These are phyloP conservation scores for Protomyces pachydermus DNA, from an alignment of 1,139 yeast species.

Conservation along the genomic window DNA sequence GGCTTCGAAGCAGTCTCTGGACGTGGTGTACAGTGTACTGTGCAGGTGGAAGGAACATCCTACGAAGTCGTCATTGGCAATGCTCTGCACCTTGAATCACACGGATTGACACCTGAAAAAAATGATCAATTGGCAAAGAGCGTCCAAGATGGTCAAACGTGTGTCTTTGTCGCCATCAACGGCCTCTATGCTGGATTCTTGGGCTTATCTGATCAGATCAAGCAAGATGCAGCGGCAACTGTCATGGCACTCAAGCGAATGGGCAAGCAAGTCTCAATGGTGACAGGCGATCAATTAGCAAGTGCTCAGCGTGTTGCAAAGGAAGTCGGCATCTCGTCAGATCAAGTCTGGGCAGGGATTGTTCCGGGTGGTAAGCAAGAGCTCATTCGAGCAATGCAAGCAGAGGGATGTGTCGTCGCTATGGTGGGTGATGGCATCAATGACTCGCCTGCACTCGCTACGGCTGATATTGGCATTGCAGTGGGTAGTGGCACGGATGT, in stretches of 20 bases:
- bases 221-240: conserved; percentile 59
- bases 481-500: conserved; percentile 90
- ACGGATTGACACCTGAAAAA: conserved; percentile 34
- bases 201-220: conserved; percentile 64
- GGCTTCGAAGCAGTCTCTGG: conserved; percentile 60
- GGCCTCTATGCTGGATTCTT: conserved; percentile 58
- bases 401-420: conserved; percentile 42
- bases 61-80: conserved; percentile 56
- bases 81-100: conserved; percentile 44
- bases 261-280: conserved; percentile 72
- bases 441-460: conserved; percentile 92
- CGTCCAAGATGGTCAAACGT: conserved; percentile 19
- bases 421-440: conserved; percentile 96
- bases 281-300: conserved; percentile 69
- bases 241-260: conserved; percentile 51
- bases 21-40: conserved; percentile 58
- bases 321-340: conserved; percentile 59
- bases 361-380: conserved; percentile 73
- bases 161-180: conserved; percentile 42
- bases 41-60: conserved; percentile 33
- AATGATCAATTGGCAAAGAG: conserved; percentile 21
- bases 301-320: conserved; percentile 64
- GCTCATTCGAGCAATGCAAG: conserved; percentile 57
- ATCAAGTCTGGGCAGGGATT: conserved; percentile 69
- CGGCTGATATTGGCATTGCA: conserved; percentile 85